Evolutionary conservation across 2,329 filamentous ascomycete species (phyloP).

Genomic region (Fusarium illudens): DNA sequence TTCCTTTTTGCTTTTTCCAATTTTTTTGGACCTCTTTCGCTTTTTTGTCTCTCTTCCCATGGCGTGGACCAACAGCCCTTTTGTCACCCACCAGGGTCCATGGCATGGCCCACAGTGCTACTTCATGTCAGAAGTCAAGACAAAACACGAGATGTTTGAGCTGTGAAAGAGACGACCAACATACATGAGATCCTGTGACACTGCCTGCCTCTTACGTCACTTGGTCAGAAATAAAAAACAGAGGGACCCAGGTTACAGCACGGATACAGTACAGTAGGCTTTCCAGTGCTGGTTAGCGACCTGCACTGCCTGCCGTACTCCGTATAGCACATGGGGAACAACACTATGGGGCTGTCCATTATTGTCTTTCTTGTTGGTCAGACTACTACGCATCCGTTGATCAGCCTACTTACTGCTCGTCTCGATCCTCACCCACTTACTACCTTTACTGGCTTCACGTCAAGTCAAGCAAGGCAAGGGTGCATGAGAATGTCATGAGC

Average conservation of each 20-base stretch:
- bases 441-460: not conserved
- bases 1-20: not conserved
- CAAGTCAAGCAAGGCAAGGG: not conserved
- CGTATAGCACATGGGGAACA: not conserved
- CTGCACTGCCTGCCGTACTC: not conserved
- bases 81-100: constrained; percentile 18
- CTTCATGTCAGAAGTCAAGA: constrained; percentile 21
- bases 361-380: not conserved
- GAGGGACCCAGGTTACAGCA: not conserved
- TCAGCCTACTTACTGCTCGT: not conserved
- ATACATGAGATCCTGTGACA: constrained; percentile 21
- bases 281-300: not conserved
- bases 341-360: not conserved
- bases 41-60: constrained; percentile 19
- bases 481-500: not conserved
- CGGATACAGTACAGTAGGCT: not conserved
- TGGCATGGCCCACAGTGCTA: constrained; percentile 18
- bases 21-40: not conserved
- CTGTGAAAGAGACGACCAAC: constrained; percentile 18
- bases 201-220: constrained; percentile 14
- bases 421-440: not conserved
- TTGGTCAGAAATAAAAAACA: not conserved
- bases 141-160: constrained; percentile 30
- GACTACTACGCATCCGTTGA: not conserved
- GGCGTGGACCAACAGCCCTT: constrained; percentile 36